These are phyloP conservation scores for Triadica sebifera DNA, from an alignment of 345 rosid species.

Conservation along the genomic window DNA sequence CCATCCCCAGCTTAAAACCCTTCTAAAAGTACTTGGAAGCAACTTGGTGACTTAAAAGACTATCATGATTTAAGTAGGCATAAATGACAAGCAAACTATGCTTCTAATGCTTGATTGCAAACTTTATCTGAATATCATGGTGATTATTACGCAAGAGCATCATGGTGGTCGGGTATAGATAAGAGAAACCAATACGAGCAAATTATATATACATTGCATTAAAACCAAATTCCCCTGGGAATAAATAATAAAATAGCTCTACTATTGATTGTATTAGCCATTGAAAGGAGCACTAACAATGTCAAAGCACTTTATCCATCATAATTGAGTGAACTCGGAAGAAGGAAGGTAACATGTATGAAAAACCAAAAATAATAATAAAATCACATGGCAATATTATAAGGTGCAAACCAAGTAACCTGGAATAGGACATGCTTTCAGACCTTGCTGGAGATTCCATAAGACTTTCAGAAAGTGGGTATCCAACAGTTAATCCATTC, in stretches of 20 bases:
- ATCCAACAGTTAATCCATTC: conserved; percentile 90
- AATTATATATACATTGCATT: neutral
- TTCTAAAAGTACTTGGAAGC: neutral
- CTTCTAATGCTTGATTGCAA: neutral
- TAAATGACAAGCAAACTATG: neutral
- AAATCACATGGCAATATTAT: neutral
- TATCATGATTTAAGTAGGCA: neutral
- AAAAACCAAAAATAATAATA: neutral
- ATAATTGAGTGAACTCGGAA: neutral
- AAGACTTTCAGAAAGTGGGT: conserved; percentile 69
- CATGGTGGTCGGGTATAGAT: neutral
- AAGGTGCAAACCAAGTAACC: conserved; percentile 24
- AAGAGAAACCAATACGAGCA: neutral
- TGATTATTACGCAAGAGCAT: neutral
- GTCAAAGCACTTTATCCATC: neutral
- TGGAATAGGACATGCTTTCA: conserved; percentile 45
- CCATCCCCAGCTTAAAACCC: neutral
- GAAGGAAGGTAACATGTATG: neutral
- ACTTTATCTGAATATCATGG: neutral
- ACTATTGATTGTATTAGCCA: neutral
- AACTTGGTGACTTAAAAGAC: neutral
- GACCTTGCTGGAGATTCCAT: conserved; percentile 84
- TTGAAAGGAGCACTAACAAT: neutral
- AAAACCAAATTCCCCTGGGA: neutral
- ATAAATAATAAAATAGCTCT: neutral